Base-by-base conservation (phyloP, 2,329 filamentous ascomycete species). In the Neonectria faginata region DNA sequence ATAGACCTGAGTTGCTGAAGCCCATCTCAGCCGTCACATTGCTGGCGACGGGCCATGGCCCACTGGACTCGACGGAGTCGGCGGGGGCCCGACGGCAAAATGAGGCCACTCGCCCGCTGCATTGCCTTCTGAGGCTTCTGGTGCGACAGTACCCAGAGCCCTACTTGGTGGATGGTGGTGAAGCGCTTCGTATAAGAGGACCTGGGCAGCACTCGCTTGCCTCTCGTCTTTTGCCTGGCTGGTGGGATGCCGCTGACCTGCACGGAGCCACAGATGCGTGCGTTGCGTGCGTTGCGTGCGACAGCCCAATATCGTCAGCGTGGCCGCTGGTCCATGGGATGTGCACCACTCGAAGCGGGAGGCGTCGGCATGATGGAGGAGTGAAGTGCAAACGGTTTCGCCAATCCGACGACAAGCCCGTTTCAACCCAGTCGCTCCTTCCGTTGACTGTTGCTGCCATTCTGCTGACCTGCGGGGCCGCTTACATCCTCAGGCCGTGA, bases 1-100 rank as follows among this genome's bases (percentile, higher is more conserved):
- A 67, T 47, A 39, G 44, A 29, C n/a, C 51, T 20, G 61, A 58
- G 51, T 57, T 54, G 50, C 51, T 42, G 44, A 56, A 56, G 42
- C 42, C 41, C 48, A 39, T 62, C 20, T 44, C 45, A 33, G 61
- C 41, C 36, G 59, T 54, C 57, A 36, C 42, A 33, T 54, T 53
- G 55, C 66, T 39, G 39, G 59, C 51, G 48, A 64, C 67, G 70
- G 70, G 70, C 63, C 68, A 39, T 39, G 70, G n/a, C 39, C 39
- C 39, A 20, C 39, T 18, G 39, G n/a, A 6, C 39, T 42, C 8
- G n/a, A 42, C 39, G 39, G 39, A 42, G 39, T 66, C 67, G 50
- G 64, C 59, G 56, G 61, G 66, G 57, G 27, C n/a, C 29, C 27
- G 31, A 33, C n/a, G 10, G 8, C 51, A 66, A 55, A 57, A 68